phyloP scores from a whole-genome alignment of 805 yeast species.

The Kazachstania kunashirensis region DNA sequence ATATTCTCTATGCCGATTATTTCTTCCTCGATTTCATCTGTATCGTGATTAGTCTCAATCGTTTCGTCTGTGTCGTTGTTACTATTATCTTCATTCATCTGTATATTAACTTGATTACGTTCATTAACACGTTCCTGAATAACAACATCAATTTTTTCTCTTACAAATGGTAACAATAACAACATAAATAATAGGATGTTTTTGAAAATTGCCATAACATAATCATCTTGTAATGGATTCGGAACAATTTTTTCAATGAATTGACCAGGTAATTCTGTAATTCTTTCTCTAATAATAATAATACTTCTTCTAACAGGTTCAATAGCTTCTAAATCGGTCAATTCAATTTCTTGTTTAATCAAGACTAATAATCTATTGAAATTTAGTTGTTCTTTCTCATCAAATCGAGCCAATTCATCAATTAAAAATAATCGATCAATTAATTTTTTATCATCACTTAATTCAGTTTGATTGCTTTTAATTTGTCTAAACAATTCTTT shows the following conservation, averaged over 20 bases:
- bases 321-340: not conserved
- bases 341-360: conserved; percentile 2
- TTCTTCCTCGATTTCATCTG: no score
- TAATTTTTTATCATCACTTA: not conserved
- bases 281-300: not conserved
- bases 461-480: not conserved
- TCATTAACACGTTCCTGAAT: conserved; percentile 2
- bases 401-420: not conserved
- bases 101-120: not conserved
- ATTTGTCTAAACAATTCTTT: conserved; percentile 4
- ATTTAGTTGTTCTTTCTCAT: not conserved
- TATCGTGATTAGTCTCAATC: no score
- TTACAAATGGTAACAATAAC: conserved; percentile 16
- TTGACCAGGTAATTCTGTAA: not conserved
- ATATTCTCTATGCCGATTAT: no score
- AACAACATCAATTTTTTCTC: conserved; percentile 10
- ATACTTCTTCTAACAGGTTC: conserved; percentile 2
- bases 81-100: not conserved
- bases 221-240: conserved; percentile 13
- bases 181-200: conserved; percentile 17
- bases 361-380: not conserved
- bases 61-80: no score
- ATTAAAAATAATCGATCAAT: not conserved
- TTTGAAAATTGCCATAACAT: conserved; percentile 13
- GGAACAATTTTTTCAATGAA: conserved; percentile 16